Percentiles rank a stretch among this genome's conserved stretches.
Conservation (phyloP, 2,329 filamentous ascomycete species). For the Fusarium subglutinans region DNA sequence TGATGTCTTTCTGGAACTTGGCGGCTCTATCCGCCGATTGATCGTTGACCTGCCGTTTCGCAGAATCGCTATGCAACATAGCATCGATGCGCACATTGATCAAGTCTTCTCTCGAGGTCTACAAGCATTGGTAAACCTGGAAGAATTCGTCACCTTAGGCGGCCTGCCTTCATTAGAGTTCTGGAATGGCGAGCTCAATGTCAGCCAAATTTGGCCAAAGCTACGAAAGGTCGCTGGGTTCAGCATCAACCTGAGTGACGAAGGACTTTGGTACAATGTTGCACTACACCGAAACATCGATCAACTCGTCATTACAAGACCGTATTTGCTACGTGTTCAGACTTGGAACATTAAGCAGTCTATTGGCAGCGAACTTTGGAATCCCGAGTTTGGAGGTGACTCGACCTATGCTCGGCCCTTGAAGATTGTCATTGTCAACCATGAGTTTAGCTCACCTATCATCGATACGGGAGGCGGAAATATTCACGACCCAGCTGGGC, state of each 20-base stretch:
- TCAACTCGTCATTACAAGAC: conserved; percentile 11
- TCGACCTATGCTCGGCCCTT: conserved; percentile 23
- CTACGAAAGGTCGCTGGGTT: conserved; percentile 22
- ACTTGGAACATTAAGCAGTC: conserved; percentile 26
- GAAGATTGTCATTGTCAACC: conserved; percentile 18
- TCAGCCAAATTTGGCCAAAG: conserved; percentile 18
- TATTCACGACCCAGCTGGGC: conserved; percentile 2
- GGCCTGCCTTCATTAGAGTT: conserved; percentile 22
- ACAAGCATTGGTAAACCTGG: conserved; percentile 2
- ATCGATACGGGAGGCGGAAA: not conserved
- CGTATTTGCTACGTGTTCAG: conserved; percentile 7
- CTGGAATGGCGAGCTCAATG: not conserved
- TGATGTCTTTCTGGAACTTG: conserved; percentile 2
- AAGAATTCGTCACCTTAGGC: conserved; percentile 25
- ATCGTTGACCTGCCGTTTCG: conserved; percentile 26
- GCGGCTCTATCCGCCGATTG: conserved; percentile 16
- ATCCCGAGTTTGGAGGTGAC: conserved; percentile 15
- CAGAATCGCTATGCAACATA: not conserved
- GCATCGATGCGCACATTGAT: not conserved
- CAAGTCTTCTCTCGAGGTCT: not conserved
- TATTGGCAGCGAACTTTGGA: conserved; percentile 15
- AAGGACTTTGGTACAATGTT: conserved; percentile 20
- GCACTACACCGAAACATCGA: conserved; percentile 8
- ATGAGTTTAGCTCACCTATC: conserved; percentile 19
- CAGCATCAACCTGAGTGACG: conserved; percentile 21